Evolutionary conservation across 2,329 filamentous ascomycete genomes (phyloP).

Genomic region (Penicillium sp.): DNA sequence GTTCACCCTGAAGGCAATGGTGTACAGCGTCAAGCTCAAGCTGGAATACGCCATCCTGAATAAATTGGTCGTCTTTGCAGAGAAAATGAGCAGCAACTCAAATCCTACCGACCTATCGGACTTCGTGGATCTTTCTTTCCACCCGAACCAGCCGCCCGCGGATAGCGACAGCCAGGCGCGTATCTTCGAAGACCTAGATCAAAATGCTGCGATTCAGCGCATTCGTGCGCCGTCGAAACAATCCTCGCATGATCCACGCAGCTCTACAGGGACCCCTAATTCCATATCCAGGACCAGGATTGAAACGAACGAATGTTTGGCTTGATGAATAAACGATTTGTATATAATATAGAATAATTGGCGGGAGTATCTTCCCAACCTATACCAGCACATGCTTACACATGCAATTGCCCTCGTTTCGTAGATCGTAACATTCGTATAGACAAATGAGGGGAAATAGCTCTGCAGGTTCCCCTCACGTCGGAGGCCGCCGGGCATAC

Average conservation of each 20-base stretch:
- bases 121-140: conserved; percentile 25
- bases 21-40: conserved; percentile 52
- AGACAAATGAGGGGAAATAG: conserved; percentile 3
- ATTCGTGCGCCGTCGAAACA: conserved; percentile 11
- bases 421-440: neutral
- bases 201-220: neutral
- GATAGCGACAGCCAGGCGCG: conserved; percentile 20
- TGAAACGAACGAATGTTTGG: neutral
- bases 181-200: conserved; percentile 3
- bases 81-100: conserved; percentile 15
- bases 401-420: neutral
- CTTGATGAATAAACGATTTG: conserved; percentile 7
- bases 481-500: conserved; percentile 17
- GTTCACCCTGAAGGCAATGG: conserved; percentile 45
- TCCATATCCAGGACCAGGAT: neutral
- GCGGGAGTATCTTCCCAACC: neutral
- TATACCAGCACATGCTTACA: neutral
- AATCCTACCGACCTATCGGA: conserved; percentile 23
- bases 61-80: conserved; percentile 35
- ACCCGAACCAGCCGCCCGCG: conserved; percentile 4
- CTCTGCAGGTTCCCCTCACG: conserved; percentile 4
- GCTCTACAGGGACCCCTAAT: neutral
- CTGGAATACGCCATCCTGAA: conserved; percentile 49
- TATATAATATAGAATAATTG: conserved; percentile 8
- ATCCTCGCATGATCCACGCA: conserved; percentile 11